Base-by-base conservation (phyloP, 805 yeast genomes). In the Grigorovia jiainica region DNA sequence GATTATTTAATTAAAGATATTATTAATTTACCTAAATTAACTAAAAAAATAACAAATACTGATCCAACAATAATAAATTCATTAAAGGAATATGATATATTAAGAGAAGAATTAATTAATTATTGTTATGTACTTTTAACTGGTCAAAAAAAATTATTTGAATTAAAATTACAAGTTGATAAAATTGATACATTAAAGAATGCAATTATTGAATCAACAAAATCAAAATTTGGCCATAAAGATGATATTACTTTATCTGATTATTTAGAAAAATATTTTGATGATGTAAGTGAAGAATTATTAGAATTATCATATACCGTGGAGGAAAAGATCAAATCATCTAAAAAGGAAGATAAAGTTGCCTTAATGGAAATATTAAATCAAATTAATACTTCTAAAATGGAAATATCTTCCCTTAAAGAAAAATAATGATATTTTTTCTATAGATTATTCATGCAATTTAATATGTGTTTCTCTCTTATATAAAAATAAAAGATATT, bases 71-170 rank as follows among this genome's bases (percentile, higher is more conserved):
- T 40, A 46, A 11, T 49, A 50, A 9, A 38, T 39, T 39, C 47
- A 6, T 41, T 59, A n/a, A 41, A 42, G 7, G 61, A 58, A 40
- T 60, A 60, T 40, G 47, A 49, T 17, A 42, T 43, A 19, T 43
- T 60, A n/a, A 45, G 57, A 37, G 42, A 33, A 9, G 46, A 49
- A 11, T 32, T 59, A 17, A 40, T 47, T 6, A 24, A 34, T 7
- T 53, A 55, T 37, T 51, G 55, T 39, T 36, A 46, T 11, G 52
- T 52, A 9, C 48, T 56, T 8, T 32, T 31, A 10, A 25, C 41
- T 18, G 57, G 52, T 23, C 46, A 47, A 17, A 13, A 15, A 1
- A 34, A 35, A 17, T n/a, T 48, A 18, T 34, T 27, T 5, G 37
- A 41, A n/a, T 29, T 44, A 9, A 39, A 38, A 16, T 19, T 29